Evolutionary conservation across 306 rosid genomes (phyloP).

Genomic region (Castanopsis chinensis): DNA sequence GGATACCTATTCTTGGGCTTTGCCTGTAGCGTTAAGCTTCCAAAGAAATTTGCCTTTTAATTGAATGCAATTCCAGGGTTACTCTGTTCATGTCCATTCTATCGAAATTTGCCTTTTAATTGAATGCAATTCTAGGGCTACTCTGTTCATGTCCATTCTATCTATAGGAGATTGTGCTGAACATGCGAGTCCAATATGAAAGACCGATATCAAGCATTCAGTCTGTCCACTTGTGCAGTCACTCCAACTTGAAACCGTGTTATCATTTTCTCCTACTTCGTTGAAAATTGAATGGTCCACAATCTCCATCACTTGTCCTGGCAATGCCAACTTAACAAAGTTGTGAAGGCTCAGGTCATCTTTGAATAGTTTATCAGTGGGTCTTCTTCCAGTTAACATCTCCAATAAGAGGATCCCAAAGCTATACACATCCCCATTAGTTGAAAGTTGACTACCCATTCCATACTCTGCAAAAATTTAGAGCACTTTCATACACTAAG

Average conservation of each 20-base stretch:
- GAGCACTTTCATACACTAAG: neutral
- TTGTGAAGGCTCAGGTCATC: constrained; percentile 4
- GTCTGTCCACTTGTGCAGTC: neutral
- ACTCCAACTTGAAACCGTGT: neutral
- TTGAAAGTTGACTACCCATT: constrained; percentile 8
- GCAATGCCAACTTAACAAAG: neutral
- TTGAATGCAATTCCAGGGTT: neutral
- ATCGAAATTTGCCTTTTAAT: neutral
- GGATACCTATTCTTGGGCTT: too few species aligned
- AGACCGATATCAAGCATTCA: neutral
- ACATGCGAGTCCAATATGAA: constrained; percentile 6
- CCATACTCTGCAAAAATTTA: constrained; percentile 7
- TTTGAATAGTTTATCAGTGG: neutral
- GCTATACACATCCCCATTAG: constrained; percentile 2
- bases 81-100: neutral
- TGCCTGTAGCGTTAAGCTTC: too few species aligned
- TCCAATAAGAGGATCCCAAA: constrained; percentile 13
- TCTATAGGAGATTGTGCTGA: neutral
- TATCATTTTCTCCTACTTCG: neutral
- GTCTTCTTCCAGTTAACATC: constrained; percentile 12
- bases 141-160: constrained; percentile 6
- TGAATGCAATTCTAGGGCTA: neutral
- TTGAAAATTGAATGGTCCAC: neutral
- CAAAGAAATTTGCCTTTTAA: neutral
- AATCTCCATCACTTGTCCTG: neutral